Percentiles rank a stretch among this genome's conserved stretches.
Conservation (phyloP, 306 rosid species). For the Begonia masoniana region DNA sequence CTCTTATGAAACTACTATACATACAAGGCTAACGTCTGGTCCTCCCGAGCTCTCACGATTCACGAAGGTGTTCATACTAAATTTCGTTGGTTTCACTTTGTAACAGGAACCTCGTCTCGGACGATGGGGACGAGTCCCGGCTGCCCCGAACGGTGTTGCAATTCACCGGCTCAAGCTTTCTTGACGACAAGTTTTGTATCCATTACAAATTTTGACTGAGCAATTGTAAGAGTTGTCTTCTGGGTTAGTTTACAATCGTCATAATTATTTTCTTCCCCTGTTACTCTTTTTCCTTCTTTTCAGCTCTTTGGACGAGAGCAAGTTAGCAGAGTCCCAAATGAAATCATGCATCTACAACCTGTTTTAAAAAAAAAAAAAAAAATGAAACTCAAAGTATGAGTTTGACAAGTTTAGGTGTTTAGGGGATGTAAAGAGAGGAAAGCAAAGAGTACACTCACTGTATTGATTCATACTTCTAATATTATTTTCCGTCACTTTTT, state of each 20-base stretch:
- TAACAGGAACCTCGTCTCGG: constrained; percentile 91
- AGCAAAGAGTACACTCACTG: too few species aligned
- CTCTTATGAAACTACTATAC: too few species aligned
- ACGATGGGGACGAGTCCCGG: constrained; percentile 55
- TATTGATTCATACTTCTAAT: too few species aligned
- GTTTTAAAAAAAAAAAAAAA: too few species aligned
- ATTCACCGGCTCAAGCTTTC: constrained; percentile 53
- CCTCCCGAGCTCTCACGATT: not conserved
- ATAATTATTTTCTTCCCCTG: too few species aligned
- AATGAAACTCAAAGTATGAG: too few species aligned
- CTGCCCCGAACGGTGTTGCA: constrained; percentile 65
- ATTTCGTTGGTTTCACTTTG: not conserved
- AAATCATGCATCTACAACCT: too few species aligned
- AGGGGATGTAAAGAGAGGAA: too few species aligned
- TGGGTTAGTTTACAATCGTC: too few species aligned
- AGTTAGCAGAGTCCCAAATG: too few species aligned
- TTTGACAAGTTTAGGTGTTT: too few species aligned
- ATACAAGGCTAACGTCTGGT: not conserved
- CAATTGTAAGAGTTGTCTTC: not conserved
- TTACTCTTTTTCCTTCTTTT: not conserved
- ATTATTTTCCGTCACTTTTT: too few species aligned
- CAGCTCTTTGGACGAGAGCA: not conserved
- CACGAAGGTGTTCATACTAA: not conserved
- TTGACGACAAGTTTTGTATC: constrained; percentile 20
- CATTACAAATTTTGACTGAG: constrained; percentile 37